phyloP scores from a whole-genome alignment of 805 yeast species.

The Candida argentea region DNA sequence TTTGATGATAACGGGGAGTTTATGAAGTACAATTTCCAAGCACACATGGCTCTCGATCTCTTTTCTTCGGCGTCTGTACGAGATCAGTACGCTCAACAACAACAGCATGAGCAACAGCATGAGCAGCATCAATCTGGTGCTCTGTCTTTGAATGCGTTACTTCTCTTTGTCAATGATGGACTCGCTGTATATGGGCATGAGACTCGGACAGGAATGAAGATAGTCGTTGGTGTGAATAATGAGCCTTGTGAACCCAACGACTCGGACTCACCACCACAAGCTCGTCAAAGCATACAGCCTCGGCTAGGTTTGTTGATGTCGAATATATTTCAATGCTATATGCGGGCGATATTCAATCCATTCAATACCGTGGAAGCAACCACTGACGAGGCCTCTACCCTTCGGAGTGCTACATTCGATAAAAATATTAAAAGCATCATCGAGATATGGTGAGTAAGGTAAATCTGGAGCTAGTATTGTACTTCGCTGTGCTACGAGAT shows the following conservation, averaged over 20 bases:
- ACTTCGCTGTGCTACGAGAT: neutral
- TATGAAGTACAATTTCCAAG: slow-evolving; percentile 55
- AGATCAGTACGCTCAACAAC: slow-evolving; percentile 22
- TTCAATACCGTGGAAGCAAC: slow-evolving; percentile 30
- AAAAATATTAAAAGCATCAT: slow-evolving; percentile 17
- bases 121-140: too few species aligned
- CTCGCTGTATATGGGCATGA: slow-evolving; percentile 60
- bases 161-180: slow-evolving; percentile 59
- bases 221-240: slow-evolving; percentile 44
- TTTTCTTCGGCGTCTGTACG: slow-evolving; percentile 43
- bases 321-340: slow-evolving; percentile 43
- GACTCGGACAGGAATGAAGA: slow-evolving; percentile 57
- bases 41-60: slow-evolving; percentile 70
- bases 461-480: neutral
- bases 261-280: slow-evolving; percentile 9
- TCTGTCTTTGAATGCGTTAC: too few species aligned
- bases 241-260: slow-evolving; percentile 14
- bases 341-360: slow-evolving; percentile 53
- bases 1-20: slow-evolving; percentile 12
- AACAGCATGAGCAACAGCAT: slow-evolving; percentile 5
- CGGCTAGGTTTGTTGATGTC: slow-evolving; percentile 12
- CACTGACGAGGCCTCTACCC: slow-evolving; percentile 12
- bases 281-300: slow-evolving; percentile 3
- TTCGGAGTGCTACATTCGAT: slow-evolving; percentile 24
- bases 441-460: slow-evolving; percentile 12